Evolutionary conservation across 2,329 filamentous ascomycete genomes (phyloP), one percentile per base, ranked within the genome.

Genomic region (Drechslera avenae): DNA sequence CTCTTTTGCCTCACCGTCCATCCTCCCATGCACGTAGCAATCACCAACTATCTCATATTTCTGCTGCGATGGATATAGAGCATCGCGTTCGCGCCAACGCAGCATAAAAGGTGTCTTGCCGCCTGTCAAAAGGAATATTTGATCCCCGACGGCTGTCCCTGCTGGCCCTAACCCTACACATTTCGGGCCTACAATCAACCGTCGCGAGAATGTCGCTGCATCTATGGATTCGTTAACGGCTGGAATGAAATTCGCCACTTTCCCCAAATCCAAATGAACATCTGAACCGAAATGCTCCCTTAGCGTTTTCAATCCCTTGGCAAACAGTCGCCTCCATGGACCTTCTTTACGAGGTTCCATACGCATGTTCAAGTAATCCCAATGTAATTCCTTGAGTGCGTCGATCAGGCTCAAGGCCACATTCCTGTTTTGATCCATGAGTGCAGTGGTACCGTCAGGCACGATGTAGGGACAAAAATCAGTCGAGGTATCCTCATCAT

Each of bases 101-200:
- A 64, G 32, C 1, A 60, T 37, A 9, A 58, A 58, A 5, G 54
- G 61, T 1, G 55, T 55, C 14, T 35, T 45, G 4, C 49, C 57
- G 3, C 61, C 57, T 12, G 17, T 30, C 9, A 61, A 33, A 2
- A 55, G 28, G 14, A 23, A 54, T 3, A 64, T 13, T 17, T 40
- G 23, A 39, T 64, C 61, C 0, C 52, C 54, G 4, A 19, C n/a
- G 2, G 12, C 1, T 6, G 47, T 43, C 6, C 40, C 23, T 5
- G 48, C 52, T 7, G 57, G 55, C 1, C 46, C 53, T 5, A 62
- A 34, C 3, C 59, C 61, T 1, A 51, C 9, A 2, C 34, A 21
- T 1, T 37, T 46, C 1, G 40, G 2, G 6, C 55, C 50, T 2
- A 34, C 30, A 5, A 40, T 14, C 14, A 46, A 8, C n/a, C 44